Evolutionary conservation across 371 early-diverging fungal genomes (phyloP).

Genomic region (Saksenaea oblongispora): DNA sequence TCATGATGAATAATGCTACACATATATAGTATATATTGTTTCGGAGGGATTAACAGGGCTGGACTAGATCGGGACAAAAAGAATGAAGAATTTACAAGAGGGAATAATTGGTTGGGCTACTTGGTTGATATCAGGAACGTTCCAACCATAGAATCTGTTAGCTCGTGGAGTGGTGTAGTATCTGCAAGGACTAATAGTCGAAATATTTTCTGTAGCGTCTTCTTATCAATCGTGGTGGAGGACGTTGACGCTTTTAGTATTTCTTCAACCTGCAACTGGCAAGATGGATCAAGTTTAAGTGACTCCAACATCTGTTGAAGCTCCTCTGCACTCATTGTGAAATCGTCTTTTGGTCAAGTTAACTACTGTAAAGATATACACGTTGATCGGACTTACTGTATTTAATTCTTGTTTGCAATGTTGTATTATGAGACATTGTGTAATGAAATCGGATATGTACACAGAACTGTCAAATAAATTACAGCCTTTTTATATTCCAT

Average conservation of each 20-base stretch:
- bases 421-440: background rate
- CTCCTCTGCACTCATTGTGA: background rate
- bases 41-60: background rate
- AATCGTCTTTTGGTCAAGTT: background rate
- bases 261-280: background rate
- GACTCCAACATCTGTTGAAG: background rate
- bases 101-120: background rate
- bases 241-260: background rate
- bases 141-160: background rate
- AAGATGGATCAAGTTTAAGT: background rate
- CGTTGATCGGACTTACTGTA: background rate
- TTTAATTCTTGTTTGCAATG: background rate
- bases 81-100: background rate
- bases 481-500: too few species aligned
- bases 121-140: background rate
- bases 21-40: background rate
- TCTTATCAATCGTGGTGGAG: background rate
- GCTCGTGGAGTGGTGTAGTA: background rate
- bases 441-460: background rate
- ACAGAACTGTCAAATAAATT: too few species aligned
- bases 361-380: too few species aligned
- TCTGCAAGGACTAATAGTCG: background rate
- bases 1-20: background rate
- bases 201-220: background rate
- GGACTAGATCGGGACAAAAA: background rate